A percentile compares a stretch with the other conserved stretches of the same genome.
Evolutionary conservation across 179 eudicot species (phyloP).

Genomic region (Beta macrorhiza): DNA sequence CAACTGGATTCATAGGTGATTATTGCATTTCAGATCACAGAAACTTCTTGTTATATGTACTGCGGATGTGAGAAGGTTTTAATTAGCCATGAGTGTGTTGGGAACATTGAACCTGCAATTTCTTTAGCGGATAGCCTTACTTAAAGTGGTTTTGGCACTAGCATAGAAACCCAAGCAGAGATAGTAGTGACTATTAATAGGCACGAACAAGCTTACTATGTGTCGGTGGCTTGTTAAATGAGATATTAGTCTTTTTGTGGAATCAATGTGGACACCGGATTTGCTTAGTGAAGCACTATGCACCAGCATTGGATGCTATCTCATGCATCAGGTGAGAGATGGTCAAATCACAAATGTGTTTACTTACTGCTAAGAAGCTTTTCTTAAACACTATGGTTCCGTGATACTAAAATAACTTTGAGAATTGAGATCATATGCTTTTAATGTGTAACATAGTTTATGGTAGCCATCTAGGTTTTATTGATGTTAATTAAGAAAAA

Average conservation of each 20-base stretch:
- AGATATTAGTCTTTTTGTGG: background rate
- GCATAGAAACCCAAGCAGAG: background rate
- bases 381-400: background rate
- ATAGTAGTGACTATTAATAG: background rate
- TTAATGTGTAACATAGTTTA: background rate
- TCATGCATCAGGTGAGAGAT: background rate
- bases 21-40: background rate
- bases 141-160: background rate
- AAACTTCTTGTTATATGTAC: background rate
- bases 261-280: background rate
- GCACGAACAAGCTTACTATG: background rate
- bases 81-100: background rate
- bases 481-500: background rate
- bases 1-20: background rate
- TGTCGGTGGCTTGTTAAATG: background rate
- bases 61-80: background rate
- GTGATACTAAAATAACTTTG: background rate
- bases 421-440: no score
- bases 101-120: background rate
- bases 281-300: background rate
- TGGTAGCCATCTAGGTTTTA: background rate
- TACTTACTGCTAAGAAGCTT: background rate
- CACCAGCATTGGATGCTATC: background rate
- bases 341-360: background rate
- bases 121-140: background rate